Base-by-base conservation (phyloP, 1,284 basidiomycete species). In the Apiotrichum sp. region DNA sequence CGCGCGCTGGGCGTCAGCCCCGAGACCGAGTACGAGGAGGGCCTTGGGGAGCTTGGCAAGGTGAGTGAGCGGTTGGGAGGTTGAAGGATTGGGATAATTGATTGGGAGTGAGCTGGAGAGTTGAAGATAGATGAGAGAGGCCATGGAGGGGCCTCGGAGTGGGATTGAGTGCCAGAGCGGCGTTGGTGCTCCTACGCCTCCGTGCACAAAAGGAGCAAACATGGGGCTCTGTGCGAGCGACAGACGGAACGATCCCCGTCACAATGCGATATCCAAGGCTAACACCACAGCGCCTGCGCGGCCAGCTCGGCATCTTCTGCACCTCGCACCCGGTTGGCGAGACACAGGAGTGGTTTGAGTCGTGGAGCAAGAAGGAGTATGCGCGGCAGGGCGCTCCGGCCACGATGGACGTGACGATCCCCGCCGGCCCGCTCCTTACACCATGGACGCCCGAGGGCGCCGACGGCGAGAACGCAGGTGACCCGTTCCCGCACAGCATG, bases 401-500 rank as follows among this genome's bases (percentile, higher is more conserved):
- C 1, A 81, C 84, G 14, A 81, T 84, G 61, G 87, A 86, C 0
- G 82, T 97, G 54, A 79, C 82, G 31, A 79, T 99, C 22, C 88
- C 91, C 39, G 84, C 79, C 52, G 82, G 80, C 29, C 79, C 80
- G 4, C 71, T 81, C 40, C 69, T 79, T 45, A 77, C 79, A 11
- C 73, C 71, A 40, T 75, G 73, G 64, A 84, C 69, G 11, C 35
- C 16, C 35, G 83, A 86, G 64, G 85, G 86, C 2, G 13, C 9
- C 36, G 36, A 38, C 9, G 8, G 13, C 36, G 40, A 36, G 47
- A 83, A 86, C 35, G 85, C 89, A 65, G 78, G 76, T 40, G 81
- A 81, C 57, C 87, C 92, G 1, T 93, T 98, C 73, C 91, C 95
- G 33, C 93, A 97, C 76, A 92, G 90, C 65, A 89, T 98, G 78